Evolutionary conservation across 2,329 filamentous ascomycete genomes (phyloP), one percentile per base, ranked within the genome.

Genomic region (Penicillium sp.): DNA sequence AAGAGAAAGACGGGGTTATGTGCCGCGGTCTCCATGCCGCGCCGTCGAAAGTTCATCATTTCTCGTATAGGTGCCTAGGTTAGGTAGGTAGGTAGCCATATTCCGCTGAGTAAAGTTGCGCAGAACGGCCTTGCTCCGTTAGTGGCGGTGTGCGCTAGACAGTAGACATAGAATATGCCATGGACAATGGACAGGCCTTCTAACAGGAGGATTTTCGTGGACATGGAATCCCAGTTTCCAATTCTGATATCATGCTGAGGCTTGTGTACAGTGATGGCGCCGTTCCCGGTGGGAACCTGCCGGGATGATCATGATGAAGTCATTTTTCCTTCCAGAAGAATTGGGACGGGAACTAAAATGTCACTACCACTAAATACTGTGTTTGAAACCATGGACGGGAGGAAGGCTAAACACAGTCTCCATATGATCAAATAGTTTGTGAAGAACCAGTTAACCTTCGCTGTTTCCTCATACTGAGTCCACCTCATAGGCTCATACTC

Each of bases 291-390:
- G 31, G 40, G 18, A 43, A 54, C 39, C 24, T 36, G 27, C 53
- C 44, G 14, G 31, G 52, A 46, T 18, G 36, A 55, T 55, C 43
- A 55, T 18, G 36, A 55, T 55, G 52, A 55, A 55, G 52, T 55
- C 52, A 55, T 49, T 14, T 19, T 36, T 36, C n/a, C 31, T 50
- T 50, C 14, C 10, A 50, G 43, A 46, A 46, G 16, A 24, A 24
- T 46, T 31, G 14, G 24, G 43, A 10, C 43, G 43, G 43, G 16
- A 46, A 46, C 43, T 46, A 18, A 31, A 31, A 2, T 31, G n/a
- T n/a, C 6, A 22, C 31, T 31, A 27, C 7, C 22, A 44, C 41
- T 24, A 46, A 31, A n/a, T n/a, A n/a, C 14, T 27, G 6, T n/a
- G 16, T 6, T 10, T 19, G 24, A 46, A 31, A 27, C 27, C 31